Conservation (phyloP, 1,284 basidiomycete species). For the Malassezia vespertilionis region DNA sequence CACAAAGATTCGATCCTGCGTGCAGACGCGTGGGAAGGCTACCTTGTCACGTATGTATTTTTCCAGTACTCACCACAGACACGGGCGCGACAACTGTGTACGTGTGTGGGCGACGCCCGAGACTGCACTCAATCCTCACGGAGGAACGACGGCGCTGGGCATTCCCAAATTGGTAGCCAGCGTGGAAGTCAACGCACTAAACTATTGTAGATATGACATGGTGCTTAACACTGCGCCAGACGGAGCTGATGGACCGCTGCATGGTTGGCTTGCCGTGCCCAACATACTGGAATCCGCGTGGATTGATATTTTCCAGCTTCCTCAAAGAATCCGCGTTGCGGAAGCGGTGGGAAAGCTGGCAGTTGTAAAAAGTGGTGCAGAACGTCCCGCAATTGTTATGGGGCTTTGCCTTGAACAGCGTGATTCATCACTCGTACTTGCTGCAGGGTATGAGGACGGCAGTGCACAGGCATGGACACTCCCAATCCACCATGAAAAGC, state of each 20-base stretch:
- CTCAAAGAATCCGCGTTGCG: conserved; percentile 2
- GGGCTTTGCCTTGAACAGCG: neutral
- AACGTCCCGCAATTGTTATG: conserved; percentile 14
- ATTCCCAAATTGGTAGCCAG: neutral
- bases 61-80: neutral
- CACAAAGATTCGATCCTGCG: conserved; percentile 10
- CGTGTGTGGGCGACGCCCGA: conserved; percentile 10
- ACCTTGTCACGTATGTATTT: conserved; percentile 11
- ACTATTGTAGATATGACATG: conserved; percentile 17
- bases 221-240: neutral
- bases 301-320: conserved; percentile 13
- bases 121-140: neutral
- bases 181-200: conserved; percentile 11
- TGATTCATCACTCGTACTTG: neutral
- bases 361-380: neutral
- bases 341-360: conserved; percentile 4
- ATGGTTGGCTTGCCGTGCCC: conserved; percentile 9
- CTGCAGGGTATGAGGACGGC: conserved; percentile 13
- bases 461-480: conserved; percentile 2
- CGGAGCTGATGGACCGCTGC: neutral
- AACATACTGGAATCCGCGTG: conserved; percentile 14
- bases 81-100: conserved; percentile 12
- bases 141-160: neutral
- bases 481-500: neutral
- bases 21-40: conserved; percentile 13